phyloP scores from a whole-genome alignment of 768 basidiomycete species.

The Tylopilus rubrobrunneus region DNA sequence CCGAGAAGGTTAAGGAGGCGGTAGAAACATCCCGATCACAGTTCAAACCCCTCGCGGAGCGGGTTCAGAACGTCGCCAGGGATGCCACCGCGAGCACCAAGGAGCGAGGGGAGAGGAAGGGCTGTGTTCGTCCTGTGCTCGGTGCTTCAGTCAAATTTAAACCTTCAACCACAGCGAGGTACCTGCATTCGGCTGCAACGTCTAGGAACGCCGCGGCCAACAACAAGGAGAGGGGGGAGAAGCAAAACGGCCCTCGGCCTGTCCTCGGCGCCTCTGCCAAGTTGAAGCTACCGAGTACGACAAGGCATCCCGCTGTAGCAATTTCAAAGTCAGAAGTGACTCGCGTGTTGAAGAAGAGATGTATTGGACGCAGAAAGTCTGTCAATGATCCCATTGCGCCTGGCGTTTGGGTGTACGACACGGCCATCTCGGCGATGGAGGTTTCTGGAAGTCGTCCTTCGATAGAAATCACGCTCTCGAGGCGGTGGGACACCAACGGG shows the following conservation, averaged over 20 bases:
- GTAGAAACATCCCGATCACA: conserved; percentile 51
- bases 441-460: conserved; percentile 13
- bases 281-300: neutral
- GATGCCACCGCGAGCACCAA: neutral
- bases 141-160: neutral
- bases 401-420: conserved; percentile 47
- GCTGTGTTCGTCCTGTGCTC: neutral
- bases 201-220: conserved; percentile 7
- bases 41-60: conserved; percentile 52
- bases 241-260: conserved; percentile 1
- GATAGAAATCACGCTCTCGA: conserved; percentile 21
- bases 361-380: conserved; percentile 49
- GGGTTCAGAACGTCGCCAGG: conserved; percentile 14
- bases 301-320: neutral
- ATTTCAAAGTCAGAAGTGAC: conserved; percentile 10
- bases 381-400: conserved; percentile 31
- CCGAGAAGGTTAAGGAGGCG: conserved; percentile 48
- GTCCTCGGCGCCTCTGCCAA: neutral
- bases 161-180: neutral
- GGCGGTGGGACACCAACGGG: neutral
- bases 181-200: neutral
- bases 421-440: conserved; percentile 45
- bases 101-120: neutral
- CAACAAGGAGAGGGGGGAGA: conserved; percentile 5
- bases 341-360: conserved; percentile 52